Evolutionary conservation across 805 yeast genomes (phyloP).

Genomic region (Candida ortonii): DNA sequence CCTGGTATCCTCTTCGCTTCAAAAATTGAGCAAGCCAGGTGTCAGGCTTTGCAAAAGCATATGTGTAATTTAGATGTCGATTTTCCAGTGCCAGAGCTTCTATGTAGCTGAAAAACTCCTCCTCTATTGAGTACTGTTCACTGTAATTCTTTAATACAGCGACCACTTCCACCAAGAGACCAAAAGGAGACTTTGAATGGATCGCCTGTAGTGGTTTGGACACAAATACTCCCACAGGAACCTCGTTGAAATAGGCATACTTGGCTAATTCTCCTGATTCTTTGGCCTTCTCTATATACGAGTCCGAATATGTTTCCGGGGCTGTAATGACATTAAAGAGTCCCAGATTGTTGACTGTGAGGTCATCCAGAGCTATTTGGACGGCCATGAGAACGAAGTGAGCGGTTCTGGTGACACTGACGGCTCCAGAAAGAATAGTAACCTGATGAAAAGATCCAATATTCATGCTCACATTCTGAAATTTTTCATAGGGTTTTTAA

Average conservation of each 20-base stretch:
- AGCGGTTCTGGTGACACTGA: too few relatives aligned
- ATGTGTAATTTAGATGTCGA: conserved; percentile 51
- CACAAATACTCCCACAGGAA: conserved; percentile 77
- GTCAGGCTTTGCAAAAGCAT: conserved; percentile 5
- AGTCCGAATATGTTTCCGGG: conserved; percentile 50
- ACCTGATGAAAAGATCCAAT: too few relatives aligned
- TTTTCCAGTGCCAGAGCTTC: conserved; percentile 51
- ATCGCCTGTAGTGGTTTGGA: conserved; percentile 48
- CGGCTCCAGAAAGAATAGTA: too few relatives aligned
- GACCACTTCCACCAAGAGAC: conserved; percentile 24
- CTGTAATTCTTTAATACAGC: conserved; percentile 58
- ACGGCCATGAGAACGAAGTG: too few relatives aligned
- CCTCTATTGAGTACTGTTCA: conserved; percentile 59
- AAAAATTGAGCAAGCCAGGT: conserved; percentile 10
- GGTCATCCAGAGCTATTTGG: conserved; percentile 49
- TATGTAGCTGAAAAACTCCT: conserved; percentile 52
- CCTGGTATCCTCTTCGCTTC: conserved; percentile 18
- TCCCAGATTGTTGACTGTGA: conserved; percentile 60
- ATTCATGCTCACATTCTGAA: not conserved
- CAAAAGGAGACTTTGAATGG: conserved; percentile 35
- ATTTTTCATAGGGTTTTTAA: too few relatives aligned
- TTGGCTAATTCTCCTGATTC: conserved; percentile 51
- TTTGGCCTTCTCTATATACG: conserved; percentile 50
- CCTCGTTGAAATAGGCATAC: conserved; percentile 62
- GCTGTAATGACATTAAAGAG: conserved; percentile 57